A percentile compares a stretch with the other conserved stretches of the same genome.
These are phyloP conservation scores for Lentinula boryana DNA, from an alignment of 768 basidiomycete genomes.

Conservation along the genomic window DNA sequence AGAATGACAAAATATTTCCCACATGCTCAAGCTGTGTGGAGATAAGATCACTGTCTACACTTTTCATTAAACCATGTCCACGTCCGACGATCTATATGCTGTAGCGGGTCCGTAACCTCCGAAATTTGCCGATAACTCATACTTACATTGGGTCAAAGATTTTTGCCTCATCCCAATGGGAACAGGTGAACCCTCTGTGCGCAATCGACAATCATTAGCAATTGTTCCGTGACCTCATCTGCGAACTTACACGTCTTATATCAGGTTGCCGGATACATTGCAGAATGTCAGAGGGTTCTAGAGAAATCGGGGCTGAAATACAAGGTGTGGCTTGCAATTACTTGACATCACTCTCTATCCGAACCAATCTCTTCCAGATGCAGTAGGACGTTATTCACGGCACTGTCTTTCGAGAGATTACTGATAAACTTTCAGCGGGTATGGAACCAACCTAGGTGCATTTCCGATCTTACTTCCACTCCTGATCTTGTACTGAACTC, in stretches of 20 bases:
- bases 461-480: neutral
- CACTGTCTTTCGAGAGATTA: slow-evolving; percentile 1
- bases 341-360: neutral
- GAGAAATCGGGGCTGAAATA: slow-evolving; percentile 79
- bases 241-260: neutral
- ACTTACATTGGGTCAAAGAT: slow-evolving; percentile 35
- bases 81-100: slow-evolving; percentile 56
- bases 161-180: slow-evolving; percentile 89
- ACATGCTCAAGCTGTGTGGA: neutral
- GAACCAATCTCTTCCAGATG: slow-evolving; percentile 36
- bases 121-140: neutral
- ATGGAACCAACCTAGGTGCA: slow-evolving; percentile 84
- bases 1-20: neutral
- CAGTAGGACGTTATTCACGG: slow-evolving; percentile 41
- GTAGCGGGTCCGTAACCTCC: slow-evolving; percentile 51
- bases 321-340: slow-evolving; percentile 43
- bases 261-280: slow-evolving; percentile 73
- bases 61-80: neutral
- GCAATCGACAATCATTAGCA: slow-evolving; percentile 10
- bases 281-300: slow-evolving; percentile 78
- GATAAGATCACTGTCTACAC: neutral
- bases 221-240: neutral
- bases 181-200: slow-evolving; percentile 64
- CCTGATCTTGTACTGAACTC: neutral
- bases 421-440: slow-evolving; percentile 48